A percentile compares a stretch with the other conserved stretches of the same genome.
These are phyloP conservation scores for Bacidia gigantensis DNA, from an alignment of 495 filamentous ascomycete species.

Conservation along the genomic window DNA sequence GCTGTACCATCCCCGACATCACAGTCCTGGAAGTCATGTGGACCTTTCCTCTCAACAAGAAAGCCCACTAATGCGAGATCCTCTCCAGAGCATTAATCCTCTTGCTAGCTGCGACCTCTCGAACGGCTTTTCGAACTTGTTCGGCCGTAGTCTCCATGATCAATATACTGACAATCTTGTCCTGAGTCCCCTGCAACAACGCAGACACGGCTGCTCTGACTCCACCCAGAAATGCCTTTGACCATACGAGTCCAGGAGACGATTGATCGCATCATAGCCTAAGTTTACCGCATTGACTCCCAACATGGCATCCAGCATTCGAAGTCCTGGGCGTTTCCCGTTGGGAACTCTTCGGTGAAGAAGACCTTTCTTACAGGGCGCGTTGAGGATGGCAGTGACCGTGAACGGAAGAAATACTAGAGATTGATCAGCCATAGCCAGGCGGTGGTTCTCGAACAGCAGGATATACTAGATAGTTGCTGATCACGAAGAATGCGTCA, in stretches of 20 bases:
- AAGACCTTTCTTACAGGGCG: slow-evolving; percentile 28
- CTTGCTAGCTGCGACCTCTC: slow-evolving; percentile 8
- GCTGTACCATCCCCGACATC: slow-evolving; percentile 26
- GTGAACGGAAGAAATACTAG: slow-evolving; percentile 27
- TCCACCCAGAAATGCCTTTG: background rate
- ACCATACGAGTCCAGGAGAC: slow-evolving; percentile 25
- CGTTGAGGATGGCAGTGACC: slow-evolving; percentile 34
- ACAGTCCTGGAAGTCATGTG: slow-evolving; percentile 37
- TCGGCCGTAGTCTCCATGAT: slow-evolving; percentile 12
- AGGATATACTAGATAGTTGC: background rate
- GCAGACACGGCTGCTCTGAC: slow-evolving; percentile 24
- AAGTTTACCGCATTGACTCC: slow-evolving; percentile 32
- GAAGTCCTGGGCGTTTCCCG: slow-evolving; percentile 21
- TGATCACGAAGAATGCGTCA: slow-evolving; percentile 29
- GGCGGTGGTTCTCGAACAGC: background rate
- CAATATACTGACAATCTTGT: slow-evolving; percentile 21
- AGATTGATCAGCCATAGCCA: slow-evolving; percentile 12
- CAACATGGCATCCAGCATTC: slow-evolving; percentile 26
- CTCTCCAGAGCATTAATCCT: slow-evolving; percentile 6
- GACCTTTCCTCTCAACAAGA: slow-evolving; percentile 23
- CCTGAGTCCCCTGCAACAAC: slow-evolving; percentile 27
- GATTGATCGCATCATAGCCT: slow-evolving; percentile 30
- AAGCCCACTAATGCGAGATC: slow-evolving; percentile 21
- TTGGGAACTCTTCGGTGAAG: slow-evolving; percentile 25
- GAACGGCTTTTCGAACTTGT: slow-evolving; percentile 19